Conservation (phyloP, 257 asterid species). For the Capsicum pubescens region DNA sequence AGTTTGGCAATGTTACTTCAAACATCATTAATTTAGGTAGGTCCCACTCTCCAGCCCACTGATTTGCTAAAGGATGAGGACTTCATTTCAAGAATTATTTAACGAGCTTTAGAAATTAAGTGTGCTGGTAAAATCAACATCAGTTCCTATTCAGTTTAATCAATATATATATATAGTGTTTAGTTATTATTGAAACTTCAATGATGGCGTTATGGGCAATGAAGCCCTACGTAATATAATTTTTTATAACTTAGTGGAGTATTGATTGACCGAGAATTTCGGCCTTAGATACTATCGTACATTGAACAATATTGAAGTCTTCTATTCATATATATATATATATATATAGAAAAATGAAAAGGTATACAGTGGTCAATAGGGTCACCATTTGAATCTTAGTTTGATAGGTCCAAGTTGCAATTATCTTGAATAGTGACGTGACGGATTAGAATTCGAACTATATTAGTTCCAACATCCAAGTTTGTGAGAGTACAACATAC, state of each 20-base stretch:
- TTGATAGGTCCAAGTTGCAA: background rate
- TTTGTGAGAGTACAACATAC: too few relatives aligned
- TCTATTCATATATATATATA: background rate
- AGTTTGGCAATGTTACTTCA: background rate
- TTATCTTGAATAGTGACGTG: background rate
- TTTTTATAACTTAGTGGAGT: slow-evolving; percentile 41
- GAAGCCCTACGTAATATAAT: slow-evolving; percentile 25
- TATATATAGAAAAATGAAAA: background rate
- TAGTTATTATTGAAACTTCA: slow-evolving; percentile 25
- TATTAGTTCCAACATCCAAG: background rate
- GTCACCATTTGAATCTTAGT: background rate
- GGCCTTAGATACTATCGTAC: slow-evolving; percentile 30
- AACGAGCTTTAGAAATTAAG: slow-evolving; percentile 19
- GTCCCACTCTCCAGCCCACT: slow-evolving; percentile 12
- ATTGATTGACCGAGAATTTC: slow-evolving; percentile 45
- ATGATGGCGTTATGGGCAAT: slow-evolving; percentile 41
- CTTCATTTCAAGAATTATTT: background rate
- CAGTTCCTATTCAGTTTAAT: slow-evolving; percentile 28
- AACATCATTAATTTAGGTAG: background rate
- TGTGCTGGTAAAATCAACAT: slow-evolving; percentile 26
- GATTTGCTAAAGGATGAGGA: slow-evolving; percentile 8
- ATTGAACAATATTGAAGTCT: background rate
- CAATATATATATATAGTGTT: slow-evolving; percentile 15
- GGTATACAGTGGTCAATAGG: background rate
- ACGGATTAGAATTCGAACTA: background rate